phyloP scores from a whole-genome alignment of 176 grass and related monocot species.

The Carex pumila region DNA sequence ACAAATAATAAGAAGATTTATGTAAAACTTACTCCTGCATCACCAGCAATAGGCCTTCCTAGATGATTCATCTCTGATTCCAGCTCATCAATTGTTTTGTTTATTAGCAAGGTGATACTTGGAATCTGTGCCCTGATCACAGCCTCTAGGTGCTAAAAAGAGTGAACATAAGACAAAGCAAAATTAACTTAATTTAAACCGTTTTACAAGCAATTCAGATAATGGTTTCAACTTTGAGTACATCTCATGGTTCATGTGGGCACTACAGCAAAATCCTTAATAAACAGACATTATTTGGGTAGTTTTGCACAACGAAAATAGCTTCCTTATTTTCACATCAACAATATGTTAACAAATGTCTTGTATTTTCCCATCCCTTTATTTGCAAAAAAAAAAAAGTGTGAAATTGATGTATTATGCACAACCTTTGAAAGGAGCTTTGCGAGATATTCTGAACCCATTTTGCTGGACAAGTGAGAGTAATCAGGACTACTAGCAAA shows the following conservation, averaged over 20 bases:
- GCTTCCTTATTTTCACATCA: background rate
- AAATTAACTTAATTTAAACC: background rate
- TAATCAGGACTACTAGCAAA: conserved; percentile 76
- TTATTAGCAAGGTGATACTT: conserved; percentile 87
- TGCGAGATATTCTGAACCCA: conserved; percentile 91
- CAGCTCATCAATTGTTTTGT: conserved; percentile 88
- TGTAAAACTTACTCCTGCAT: conserved; percentile 55
- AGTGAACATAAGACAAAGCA: conserved; percentile 22
- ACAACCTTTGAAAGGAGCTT: conserved; percentile 93
- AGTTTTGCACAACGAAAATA: background rate
- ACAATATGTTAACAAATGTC: background rate
- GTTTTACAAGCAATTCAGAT: background rate
- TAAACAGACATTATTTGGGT: background rate
- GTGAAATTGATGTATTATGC: background rate
- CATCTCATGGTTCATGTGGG: background rate
- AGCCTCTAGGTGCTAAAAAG: conserved; percentile 68
- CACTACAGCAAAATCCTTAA: background rate
- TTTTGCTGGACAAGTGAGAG: conserved; percentile 70
- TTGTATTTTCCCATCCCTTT: background rate
- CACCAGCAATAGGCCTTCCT: conserved; percentile 78
- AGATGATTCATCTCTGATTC: conserved; percentile 87
- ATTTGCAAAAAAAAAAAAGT: background rate
- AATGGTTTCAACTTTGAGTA: background rate
- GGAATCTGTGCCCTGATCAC: conserved; percentile 81
- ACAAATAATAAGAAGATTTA: conserved; percentile 22